Conservation (phyloP, 345 rosid species). For the Carallia brachiata region DNA sequence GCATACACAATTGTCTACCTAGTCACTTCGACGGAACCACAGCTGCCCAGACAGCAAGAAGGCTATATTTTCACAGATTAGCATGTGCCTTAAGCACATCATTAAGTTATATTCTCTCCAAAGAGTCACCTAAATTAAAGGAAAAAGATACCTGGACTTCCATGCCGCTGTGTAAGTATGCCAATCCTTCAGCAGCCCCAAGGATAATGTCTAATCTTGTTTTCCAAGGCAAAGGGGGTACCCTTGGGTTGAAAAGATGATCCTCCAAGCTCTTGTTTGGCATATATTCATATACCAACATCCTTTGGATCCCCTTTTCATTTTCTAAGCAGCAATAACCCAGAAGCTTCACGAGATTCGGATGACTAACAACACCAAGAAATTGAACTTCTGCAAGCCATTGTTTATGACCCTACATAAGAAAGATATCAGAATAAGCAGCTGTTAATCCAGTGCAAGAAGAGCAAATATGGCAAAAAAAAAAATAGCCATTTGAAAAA, state of each 20-base stretch:
- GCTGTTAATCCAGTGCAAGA: not conserved
- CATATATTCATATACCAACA: conserved; percentile 83
- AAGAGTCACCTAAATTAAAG: not conserved
- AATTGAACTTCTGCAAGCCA: conserved; percentile 90
- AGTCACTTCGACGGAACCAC: not conserved
- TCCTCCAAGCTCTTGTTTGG: conserved; percentile 79
- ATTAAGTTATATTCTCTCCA: not conserved
- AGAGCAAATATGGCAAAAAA: not conserved
- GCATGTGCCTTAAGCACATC: not conserved
- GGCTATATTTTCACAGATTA: not conserved
- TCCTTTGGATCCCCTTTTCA: conserved; percentile 63
- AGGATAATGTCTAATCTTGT: conserved; percentile 76
- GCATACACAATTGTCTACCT: not conserved
- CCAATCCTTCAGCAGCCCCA: conserved; percentile 84
- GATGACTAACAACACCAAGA: conserved; percentile 78
- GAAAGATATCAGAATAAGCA: not conserved
- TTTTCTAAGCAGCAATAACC: conserved; percentile 68
- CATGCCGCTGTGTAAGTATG: conserved; percentile 69
- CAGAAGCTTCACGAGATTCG: conserved; percentile 79
- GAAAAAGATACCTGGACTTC: conserved; percentile 55
- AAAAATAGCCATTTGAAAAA: too few relatives aligned
- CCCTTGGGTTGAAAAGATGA: conserved; percentile 54
- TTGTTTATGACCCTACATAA: conserved; percentile 76
- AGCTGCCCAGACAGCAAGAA: not conserved
- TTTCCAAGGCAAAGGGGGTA: conserved; percentile 57